Percentiles rank a stretch among this genome's conserved stretches.
These are phyloP conservation scores for Xanthoconium separans DNA, from an alignment of 1,284 basidiomycete genomes.

Conservation along the genomic window DNA sequence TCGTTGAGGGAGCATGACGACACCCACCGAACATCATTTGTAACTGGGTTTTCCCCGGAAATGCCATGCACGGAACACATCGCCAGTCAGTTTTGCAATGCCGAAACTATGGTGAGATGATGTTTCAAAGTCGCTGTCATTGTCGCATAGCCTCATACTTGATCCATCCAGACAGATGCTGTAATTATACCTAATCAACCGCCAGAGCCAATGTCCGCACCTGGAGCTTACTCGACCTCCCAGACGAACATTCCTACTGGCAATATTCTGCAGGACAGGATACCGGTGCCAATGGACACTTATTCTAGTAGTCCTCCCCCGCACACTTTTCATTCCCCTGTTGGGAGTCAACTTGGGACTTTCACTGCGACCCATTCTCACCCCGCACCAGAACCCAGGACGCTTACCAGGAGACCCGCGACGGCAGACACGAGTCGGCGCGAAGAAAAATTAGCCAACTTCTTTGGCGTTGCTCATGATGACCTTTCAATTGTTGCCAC, in stretches of 20 bases:
- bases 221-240: background rate
- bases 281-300: background rate
- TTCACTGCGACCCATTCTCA: background rate
- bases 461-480: conserved; percentile 57
- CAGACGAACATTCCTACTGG: background rate
- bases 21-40: background rate
- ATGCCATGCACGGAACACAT: background rate
- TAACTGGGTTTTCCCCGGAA: background rate
- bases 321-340: background rate
- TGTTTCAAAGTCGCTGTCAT: background rate
- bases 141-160: conserved; percentile 6
- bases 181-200: background rate
- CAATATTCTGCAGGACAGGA: background rate
- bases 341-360: background rate
- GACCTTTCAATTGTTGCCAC: conserved; percentile 37
- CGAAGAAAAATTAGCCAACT: conserved; percentile 51
- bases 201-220: background rate
- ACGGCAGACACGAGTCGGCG: conserved; percentile 7
- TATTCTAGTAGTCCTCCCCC: background rate
- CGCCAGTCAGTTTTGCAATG: background rate
- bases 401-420: background rate
- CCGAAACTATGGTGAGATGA: conserved; percentile 12
- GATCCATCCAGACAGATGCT: conserved; percentile 1
- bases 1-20: conserved; percentile 8
- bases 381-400: background rate